Percentiles rank a stretch among this genome's conserved stretches.
phyloP scores from a whole-genome alignment of 2,329 filamentous ascomycete species.

The Aspergillus ustus region DNA sequence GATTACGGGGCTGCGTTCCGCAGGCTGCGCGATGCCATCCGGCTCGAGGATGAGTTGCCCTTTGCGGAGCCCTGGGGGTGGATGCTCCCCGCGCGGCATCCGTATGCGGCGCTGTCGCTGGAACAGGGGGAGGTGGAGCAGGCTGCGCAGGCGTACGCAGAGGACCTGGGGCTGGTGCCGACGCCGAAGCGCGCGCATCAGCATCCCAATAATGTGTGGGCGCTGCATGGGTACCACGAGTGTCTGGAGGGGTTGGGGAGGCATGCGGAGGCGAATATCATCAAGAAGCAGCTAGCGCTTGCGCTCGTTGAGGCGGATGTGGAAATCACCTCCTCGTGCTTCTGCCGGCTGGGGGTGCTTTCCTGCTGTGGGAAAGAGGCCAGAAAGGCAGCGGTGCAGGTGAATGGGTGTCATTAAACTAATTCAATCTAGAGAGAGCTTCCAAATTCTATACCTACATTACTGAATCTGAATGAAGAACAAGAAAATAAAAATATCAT shows the following conservation, averaged over 20 bases:
- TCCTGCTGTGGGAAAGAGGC: not conserved
- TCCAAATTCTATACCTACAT: not conserved
- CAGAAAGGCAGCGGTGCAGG: not conserved
- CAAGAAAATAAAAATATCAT: not conserved
- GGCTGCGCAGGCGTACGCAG: slow-evolving; percentile 61
- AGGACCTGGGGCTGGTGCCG: slow-evolving; percentile 62
- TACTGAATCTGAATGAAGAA: not conserved
- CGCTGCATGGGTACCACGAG: slow-evolving; percentile 72
- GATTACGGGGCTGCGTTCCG: slow-evolving; percentile 63
- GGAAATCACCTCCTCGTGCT: slow-evolving; percentile 60
- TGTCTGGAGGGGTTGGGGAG: slow-evolving; percentile 62
- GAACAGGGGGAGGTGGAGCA: slow-evolving; percentile 65
- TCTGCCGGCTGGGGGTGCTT: slow-evolving; percentile 44
- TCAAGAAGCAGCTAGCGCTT: slow-evolving; percentile 55
- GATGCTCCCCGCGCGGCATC: slow-evolving; percentile 75
- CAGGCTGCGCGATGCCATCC: slow-evolving; percentile 60
- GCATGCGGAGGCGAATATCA: slow-evolving; percentile 49
- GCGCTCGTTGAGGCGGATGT: slow-evolving; percentile 64
- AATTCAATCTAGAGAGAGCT: not conserved
- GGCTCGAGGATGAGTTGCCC: slow-evolving; percentile 64
- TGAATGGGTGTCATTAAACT: not conserved
- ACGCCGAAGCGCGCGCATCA: slow-evolving; percentile 65
- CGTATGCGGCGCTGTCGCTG: slow-evolving; percentile 68
- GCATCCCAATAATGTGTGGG: slow-evolving; percentile 76
- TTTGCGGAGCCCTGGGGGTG: slow-evolving; percentile 78